phyloP scores from a whole-genome alignment of 2,329 filamentous ascomycete genomes.

The Monosporascus sp. region DNA sequence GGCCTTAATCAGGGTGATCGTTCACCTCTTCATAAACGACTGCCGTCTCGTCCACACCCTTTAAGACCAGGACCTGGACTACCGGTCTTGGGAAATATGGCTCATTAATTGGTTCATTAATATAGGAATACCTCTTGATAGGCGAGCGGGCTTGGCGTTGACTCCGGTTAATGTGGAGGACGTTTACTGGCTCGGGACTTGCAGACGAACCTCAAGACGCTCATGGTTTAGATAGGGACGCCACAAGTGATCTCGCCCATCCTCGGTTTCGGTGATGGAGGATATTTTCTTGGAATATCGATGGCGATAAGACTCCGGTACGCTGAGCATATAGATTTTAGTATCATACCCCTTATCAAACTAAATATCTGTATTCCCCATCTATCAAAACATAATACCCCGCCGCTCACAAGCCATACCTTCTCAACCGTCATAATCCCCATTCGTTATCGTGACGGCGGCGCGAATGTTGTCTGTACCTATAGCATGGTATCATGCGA shows the following conservation, averaged over 20 bases:
- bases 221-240: conserved; percentile 1
- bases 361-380: no score
- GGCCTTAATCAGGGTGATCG: conserved; percentile 3
- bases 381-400: no score
- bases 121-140: conserved; percentile 21
- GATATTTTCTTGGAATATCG: background rate
- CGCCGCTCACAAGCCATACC: no score
- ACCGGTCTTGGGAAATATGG: conserved; percentile 16
- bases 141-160: conserved; percentile 15
- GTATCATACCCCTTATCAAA: no score
- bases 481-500: no score
- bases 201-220: conserved; percentile 2
- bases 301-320: conserved; percentile 1
- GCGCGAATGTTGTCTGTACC: no score
- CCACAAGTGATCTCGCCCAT: background rate
- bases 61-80: conserved; percentile 6
- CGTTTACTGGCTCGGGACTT: conserved; percentile 19
- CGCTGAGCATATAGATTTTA: no score
- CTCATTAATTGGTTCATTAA: conserved; percentile 20
- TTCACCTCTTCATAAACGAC: conserved; percentile 5
- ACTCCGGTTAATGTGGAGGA: conserved; percentile 25
- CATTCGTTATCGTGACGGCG: no score
- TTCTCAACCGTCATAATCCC: no score
- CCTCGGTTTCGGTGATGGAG: background rate
- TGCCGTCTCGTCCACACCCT: conserved; percentile 14